Evolutionary conservation across 306 rosid species (phyloP), one percentile per base, ranked within the genome.

Genomic region (Prunus fruticosa): DNA sequence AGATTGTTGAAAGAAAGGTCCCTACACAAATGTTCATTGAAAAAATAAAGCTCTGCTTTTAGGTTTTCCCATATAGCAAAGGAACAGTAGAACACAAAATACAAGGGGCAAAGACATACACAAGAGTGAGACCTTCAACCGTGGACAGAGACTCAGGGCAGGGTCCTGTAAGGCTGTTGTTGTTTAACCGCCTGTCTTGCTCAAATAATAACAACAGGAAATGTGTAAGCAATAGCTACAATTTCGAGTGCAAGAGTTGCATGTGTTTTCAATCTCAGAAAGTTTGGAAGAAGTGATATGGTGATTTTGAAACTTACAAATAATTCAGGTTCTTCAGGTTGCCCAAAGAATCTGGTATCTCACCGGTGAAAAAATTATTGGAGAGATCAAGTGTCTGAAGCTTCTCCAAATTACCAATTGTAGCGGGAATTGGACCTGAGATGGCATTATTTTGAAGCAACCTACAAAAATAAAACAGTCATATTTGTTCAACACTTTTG

Each of bases 311-410:
- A 76, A 86, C 98, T 86, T 89, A 96, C 99, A 96, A 80, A 87
- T 89, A 92, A 79, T 96, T 96, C 57, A 96, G 86, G 85, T 89
- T 89, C 87, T 81, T 89, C 45, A 96, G 83, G 82, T 82, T 89
- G 77, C 97, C 99, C 76, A 96, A 72, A 77, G 98, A 89, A 81
- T 84, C 88, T 12, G 99, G 98, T 80, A 96, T 92, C 70, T 69
- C 86, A 16, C 98, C 99, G 62, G 47, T 74, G 73, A 96, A 88
- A 28, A 54, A 64, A 74, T 96, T 96, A 77, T 87, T 92, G 83
- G 99, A 96, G 74, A 96, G 96, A 86, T 96, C 99, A 60, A 96
- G 97, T 41, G 97, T 91, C 82, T 81, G 96, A 81, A 96, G 98
- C 90, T 87, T 92, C 76, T 83, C 98, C 70, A 96, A 72, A 70